Evolutionary conservation across 352 stramenopile species (phyloP).

Genomic region (Globisporangium perplexum): DNA sequence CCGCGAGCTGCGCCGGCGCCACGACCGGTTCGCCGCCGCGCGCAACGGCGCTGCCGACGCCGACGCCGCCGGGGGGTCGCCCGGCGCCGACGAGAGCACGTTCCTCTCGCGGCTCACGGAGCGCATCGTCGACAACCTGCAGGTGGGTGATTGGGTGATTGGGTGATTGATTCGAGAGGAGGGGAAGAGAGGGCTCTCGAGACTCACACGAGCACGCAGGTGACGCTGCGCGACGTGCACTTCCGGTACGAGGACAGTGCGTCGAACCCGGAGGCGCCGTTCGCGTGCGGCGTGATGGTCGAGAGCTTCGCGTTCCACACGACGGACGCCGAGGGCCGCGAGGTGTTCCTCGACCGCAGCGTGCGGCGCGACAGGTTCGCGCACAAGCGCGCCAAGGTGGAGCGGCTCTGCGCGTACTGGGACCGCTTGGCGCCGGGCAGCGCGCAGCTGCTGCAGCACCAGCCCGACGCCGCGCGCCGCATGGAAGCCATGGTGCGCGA

Average conservation of each 20-base stretch:
- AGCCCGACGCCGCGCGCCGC: conserved; percentile 20
- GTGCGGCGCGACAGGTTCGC: conserved; percentile 33
- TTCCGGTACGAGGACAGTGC: conserved; percentile 70
- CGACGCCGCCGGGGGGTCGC: background rate
- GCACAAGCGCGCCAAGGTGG: conserved; percentile 58
- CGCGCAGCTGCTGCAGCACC: conserved; percentile 30
- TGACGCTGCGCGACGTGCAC: conserved; percentile 69
- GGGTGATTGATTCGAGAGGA: no score
- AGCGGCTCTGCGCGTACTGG: conserved; percentile 58
- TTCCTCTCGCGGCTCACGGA: conserved; percentile 73
- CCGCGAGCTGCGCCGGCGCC: conserved; percentile 62
- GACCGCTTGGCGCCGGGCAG: conserved; percentile 30
- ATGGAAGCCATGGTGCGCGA: conserved; percentile 55
- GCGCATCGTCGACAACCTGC: conserved; percentile 76
- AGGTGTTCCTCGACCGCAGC: conserved; percentile 64
- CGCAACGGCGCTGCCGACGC: conserved; percentile 21
- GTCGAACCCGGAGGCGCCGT: conserved; percentile 55
- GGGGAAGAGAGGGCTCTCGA: no score
- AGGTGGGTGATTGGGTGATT: conserved; percentile 12
- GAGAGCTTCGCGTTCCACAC: conserved; percentile 64
- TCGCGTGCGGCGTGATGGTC: conserved; percentile 69
- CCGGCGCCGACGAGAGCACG: conserved; percentile 59
- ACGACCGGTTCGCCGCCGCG: conserved; percentile 52
- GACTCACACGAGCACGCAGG: no score
- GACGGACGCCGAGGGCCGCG: conserved; percentile 56